Conservation (phyloP, 352 stramenopile genomes). For the Phytopythium kandeliae region DNA sequence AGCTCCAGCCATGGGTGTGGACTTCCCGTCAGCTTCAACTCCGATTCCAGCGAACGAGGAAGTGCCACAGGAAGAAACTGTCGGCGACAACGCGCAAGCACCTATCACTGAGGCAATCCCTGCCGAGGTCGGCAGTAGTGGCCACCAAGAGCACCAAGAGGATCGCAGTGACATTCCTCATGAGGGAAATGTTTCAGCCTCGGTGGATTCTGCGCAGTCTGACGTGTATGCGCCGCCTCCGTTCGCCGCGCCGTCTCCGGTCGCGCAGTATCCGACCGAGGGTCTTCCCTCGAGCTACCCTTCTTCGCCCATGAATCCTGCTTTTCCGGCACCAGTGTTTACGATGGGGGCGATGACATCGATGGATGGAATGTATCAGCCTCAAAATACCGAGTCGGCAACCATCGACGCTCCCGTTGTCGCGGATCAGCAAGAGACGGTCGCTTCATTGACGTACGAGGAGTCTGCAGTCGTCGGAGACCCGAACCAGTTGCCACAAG, state of each 20-base stretch:
- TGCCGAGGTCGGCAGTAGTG: not conserved
- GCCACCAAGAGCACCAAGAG: not conserved
- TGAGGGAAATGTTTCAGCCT: not conserved
- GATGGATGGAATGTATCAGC: constrained; percentile 5
- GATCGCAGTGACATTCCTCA: not conserved
- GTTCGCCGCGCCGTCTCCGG: not conserved
- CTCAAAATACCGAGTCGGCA: not conserved
- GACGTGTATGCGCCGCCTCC: not conserved
- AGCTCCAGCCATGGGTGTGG: constrained; percentile 2
- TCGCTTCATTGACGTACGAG: not conserved
- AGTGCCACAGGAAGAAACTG: not conserved
- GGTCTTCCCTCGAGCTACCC: constrained; percentile 2
- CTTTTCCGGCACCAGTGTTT: constrained; percentile 5
- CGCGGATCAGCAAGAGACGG: not conserved
- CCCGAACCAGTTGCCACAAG: not conserved
- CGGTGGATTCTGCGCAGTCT: not conserved
- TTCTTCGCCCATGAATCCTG: constrained; percentile 2
- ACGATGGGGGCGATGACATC: constrained; percentile 4
- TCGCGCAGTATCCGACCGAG: not conserved
- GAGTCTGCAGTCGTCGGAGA: not conserved
- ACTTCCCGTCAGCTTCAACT: not conserved
- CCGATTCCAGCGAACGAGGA: not conserved
- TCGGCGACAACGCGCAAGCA: not conserved
- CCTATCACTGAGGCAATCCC: not conserved
- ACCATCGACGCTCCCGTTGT: not conserved